Percentiles rank a stretch among this genome's conserved stretches.
phyloP scores from a whole-genome alignment of 495 filamentous ascomycete species.

The Hapsidospora chrysogenum region DNA sequence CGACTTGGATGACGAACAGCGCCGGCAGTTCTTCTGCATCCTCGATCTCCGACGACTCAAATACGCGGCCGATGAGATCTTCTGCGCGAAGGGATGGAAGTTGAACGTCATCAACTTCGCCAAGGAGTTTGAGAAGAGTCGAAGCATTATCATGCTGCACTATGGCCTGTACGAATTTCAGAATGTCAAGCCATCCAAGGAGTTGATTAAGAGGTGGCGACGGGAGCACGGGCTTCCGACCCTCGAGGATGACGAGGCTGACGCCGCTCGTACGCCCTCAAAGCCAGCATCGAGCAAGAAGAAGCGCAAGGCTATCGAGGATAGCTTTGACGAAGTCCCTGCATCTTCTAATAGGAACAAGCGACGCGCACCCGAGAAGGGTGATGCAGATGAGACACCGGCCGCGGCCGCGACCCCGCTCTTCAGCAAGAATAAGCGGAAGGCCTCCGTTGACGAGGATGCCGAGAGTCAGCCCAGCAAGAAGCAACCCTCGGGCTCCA shows the following conservation, averaged over 20 bases:
- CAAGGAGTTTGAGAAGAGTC: slow-evolving; percentile 36
- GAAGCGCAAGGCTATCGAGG: slow-evolving; percentile 32
- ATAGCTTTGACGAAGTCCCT: slow-evolving; percentile 16
- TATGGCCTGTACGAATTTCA: slow-evolving; percentile 36
- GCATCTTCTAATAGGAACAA: slow-evolving; percentile 22
- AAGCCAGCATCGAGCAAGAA: slow-evolving; percentile 5
- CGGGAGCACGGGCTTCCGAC: slow-evolving; percentile 22
- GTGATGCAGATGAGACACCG: slow-evolving; percentile 3
- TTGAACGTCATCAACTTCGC: slow-evolving; percentile 33
- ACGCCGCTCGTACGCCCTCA: slow-evolving; percentile 1
- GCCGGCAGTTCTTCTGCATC: slow-evolving; percentile 34
- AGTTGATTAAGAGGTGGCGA: slow-evolving; percentile 31
- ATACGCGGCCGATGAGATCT: slow-evolving; percentile 33
- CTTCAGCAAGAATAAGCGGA: slow-evolving; percentile 27
- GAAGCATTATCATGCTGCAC: slow-evolving; percentile 32
- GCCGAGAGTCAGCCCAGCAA: slow-evolving; percentile 42
- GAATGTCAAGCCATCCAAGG: slow-evolving; percentile 28
- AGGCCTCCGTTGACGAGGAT: slow-evolving; percentile 21
- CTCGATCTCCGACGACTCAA: slow-evolving; percentile 34
- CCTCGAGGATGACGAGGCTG: slow-evolving; percentile 17
- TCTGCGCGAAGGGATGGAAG: slow-evolving; percentile 34
- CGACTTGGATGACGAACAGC: slow-evolving; percentile 28
- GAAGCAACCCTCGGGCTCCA: slow-evolving; percentile 31
- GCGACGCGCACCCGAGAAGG: slow-evolving; percentile 19
- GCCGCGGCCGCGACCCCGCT: slow-evolving; percentile 6